Conservation (phyloP, 768 basidiomycete genomes). For the Leccinum uliginosum region DNA sequence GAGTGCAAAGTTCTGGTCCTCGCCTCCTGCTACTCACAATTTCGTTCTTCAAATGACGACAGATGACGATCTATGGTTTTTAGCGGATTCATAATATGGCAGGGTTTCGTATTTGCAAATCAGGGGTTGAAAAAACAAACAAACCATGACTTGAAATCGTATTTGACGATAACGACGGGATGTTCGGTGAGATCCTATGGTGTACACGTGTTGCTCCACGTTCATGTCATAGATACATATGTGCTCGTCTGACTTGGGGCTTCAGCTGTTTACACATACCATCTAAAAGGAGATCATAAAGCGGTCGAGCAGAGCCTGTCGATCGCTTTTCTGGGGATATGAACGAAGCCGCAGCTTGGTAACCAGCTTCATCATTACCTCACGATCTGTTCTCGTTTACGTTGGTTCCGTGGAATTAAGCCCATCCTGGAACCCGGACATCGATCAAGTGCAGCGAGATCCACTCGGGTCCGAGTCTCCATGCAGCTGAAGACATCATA, state of each 20-base stretch:
- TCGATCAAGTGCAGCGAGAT: constrained; percentile 18
- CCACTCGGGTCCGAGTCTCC: constrained; percentile 20
- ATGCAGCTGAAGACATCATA: not conserved
- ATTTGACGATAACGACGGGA: constrained; percentile 27
- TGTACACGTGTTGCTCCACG: constrained; percentile 22
- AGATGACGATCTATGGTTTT: not conserved
- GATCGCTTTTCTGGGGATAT: constrained; percentile 21
- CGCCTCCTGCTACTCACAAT: not conserved
- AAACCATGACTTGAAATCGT: constrained; percentile 1
- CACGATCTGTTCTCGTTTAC: constrained; percentile 23
- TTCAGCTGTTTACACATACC: not conserved
- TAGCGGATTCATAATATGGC: not conserved
- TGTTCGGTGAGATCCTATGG: constrained; percentile 5
- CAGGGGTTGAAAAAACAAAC: constrained; percentile 2
- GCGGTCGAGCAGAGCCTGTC: constrained; percentile 6
- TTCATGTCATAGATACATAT: constrained; percentile 4
- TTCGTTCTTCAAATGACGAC: not conserved
- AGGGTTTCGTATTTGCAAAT: constrained; percentile 17
- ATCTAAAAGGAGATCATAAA: constrained; percentile 4
- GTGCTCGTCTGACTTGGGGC: not conserved
- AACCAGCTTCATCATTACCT: constrained; percentile 31
- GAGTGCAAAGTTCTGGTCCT: not conserved
- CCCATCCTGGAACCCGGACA: not conserved
- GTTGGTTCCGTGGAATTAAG: constrained; percentile 27
- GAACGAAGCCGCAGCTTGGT: constrained; percentile 8